phyloP scores from a whole-genome alignment of 2,329 filamentous ascomycete genomes.

The Parastagonospora nodorum region DNA sequence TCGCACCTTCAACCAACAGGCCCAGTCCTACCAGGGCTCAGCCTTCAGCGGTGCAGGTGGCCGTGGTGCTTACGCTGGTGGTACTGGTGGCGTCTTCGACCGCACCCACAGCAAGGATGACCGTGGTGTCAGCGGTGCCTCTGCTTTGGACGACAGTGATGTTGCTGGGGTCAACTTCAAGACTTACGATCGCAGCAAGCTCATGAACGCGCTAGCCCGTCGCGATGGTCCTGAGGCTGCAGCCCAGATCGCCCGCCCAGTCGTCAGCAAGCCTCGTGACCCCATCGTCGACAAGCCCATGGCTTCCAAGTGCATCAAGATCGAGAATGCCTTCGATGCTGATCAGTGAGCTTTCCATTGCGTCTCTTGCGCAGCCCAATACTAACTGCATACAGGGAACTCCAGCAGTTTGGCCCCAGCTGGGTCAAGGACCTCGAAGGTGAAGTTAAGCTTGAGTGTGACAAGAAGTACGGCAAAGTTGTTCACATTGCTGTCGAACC shows the following conservation, averaged over 20 bases:
- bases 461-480: slow-evolving; percentile 94
- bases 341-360: slow-evolving; percentile 70
- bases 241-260: slow-evolving; percentile 24
- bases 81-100: slow-evolving; percentile 75
- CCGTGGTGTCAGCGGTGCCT: slow-evolving; percentile 84
- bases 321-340: slow-evolving; percentile 95
- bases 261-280: slow-evolving; percentile 74
- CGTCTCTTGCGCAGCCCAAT: neutral
- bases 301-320: slow-evolving; percentile 89
- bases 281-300: slow-evolving; percentile 79
- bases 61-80: slow-evolving; percentile 80
- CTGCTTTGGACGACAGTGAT: slow-evolving; percentile 95
- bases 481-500: slow-evolving; percentile 95
- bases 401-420: slow-evolving; percentile 27
- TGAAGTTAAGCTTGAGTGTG: slow-evolving; percentile 90
- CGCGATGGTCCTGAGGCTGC: slow-evolving; percentile 72
- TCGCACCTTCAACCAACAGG: slow-evolving; percentile 79
- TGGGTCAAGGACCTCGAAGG: slow-evolving; percentile 96
- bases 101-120: slow-evolving; percentile 88
- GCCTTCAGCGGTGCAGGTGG: slow-evolving; percentile 89
- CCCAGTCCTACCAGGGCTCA: slow-evolving; percentile 76
- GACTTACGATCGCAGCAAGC: slow-evolving; percentile 96
- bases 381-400: slow-evolving; percentile 34
- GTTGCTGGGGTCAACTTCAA: slow-evolving; percentile 99
- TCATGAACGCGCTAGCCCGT: slow-evolving; percentile 98